These are phyloP conservation scores for Acaromyces ingoldii DNA, from an alignment of 1,284 basidiomycete genomes.

Conservation along the genomic window DNA sequence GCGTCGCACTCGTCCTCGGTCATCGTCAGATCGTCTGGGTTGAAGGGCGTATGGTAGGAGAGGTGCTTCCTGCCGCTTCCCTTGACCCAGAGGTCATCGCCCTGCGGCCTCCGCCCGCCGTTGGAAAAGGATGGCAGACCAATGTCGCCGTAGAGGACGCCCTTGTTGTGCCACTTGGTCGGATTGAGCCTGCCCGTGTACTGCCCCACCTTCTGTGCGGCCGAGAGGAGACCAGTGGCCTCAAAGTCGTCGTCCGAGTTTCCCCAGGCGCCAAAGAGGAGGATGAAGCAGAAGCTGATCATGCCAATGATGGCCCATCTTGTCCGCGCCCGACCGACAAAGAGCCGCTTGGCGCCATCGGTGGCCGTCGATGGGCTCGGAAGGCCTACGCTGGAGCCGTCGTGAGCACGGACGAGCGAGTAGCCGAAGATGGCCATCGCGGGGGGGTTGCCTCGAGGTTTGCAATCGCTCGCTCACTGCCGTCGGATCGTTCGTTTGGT, in stretches of 20 bases:
- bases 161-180: neutral
- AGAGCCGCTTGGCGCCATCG: neutral
- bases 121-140: slow-evolving; percentile 5
- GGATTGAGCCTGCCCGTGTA: slow-evolving; percentile 16
- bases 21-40: slow-evolving; percentile 40
- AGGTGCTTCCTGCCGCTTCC: slow-evolving; percentile 21
- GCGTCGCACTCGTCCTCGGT: slow-evolving; percentile 45
- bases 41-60: slow-evolving; percentile 36
- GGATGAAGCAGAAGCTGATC: slow-evolving; percentile 13
- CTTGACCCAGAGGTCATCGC: slow-evolving; percentile 26
- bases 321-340: slow-evolving; percentile 27
- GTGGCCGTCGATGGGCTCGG: neutral
- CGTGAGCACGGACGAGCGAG: neutral
- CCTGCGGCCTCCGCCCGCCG: no score
- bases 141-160: neutral
- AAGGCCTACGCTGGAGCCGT: neutral
- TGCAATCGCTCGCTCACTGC: no score
- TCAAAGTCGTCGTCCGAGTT: slow-evolving; percentile 11
- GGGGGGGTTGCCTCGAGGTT: no score
- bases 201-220: slow-evolving; percentile 23
- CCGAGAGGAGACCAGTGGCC: neutral
- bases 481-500: no score
- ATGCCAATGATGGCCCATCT: slow-evolving; percentile 23
- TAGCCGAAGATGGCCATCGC: slow-evolving; percentile 5
- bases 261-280: slow-evolving; percentile 18